phyloP scores from a whole-genome alignment of 345 rosid genomes.

The Syzygium aqueum region DNA sequence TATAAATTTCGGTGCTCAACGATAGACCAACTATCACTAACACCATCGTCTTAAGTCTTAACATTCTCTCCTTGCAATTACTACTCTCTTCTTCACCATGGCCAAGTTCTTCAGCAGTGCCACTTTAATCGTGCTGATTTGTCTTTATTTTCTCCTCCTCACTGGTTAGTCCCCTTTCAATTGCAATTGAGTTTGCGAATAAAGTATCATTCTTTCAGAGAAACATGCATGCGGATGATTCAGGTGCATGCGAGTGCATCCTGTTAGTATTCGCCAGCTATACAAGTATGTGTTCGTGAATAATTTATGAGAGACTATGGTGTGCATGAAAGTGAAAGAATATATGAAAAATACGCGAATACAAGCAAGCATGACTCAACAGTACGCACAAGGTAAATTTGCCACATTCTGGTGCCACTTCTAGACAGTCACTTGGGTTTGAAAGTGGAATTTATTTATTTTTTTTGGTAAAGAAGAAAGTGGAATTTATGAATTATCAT shows the following conservation, averaged over 20 bases:
- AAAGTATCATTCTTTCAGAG: neutral
- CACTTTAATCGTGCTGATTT: neutral
- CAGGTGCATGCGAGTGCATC: no score
- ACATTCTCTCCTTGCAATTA: neutral
- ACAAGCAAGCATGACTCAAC: neutral
- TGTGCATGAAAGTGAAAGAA: neutral
- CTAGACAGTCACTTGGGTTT: no score
- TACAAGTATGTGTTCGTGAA: neutral
- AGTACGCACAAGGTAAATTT: no score
- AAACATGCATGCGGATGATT: no score
- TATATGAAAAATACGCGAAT: neutral
- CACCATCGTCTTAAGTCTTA: neutral
- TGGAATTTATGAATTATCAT: no score
- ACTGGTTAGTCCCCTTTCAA: neutral
- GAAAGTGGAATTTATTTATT: no score
- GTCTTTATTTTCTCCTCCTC: neutral
- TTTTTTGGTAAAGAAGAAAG: no score
- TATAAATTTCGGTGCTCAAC: neutral
- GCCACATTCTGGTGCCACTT: no score
- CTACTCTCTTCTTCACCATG: neutral
- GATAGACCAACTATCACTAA: neutral
- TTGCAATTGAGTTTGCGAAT: neutral
- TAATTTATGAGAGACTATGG: neutral
- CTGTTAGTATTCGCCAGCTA: neutral
- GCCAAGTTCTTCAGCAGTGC: neutral